Conservation (phyloP, 2,329 filamentous ascomycete species). For the Dactylella cylindrospora region DNA sequence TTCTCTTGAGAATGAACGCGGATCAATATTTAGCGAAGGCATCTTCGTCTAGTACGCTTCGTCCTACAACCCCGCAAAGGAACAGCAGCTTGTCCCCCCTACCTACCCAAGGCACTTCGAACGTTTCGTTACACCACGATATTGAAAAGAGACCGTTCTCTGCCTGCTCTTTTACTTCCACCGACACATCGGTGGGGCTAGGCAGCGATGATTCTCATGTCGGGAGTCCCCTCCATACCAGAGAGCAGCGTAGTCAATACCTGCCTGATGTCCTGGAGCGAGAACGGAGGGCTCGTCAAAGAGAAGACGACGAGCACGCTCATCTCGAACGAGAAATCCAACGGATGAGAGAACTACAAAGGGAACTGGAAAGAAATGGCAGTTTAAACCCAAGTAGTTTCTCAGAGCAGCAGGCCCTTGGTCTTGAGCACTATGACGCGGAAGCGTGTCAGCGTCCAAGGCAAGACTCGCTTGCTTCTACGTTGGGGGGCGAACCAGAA, state of each 20-base stretch:
- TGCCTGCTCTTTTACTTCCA: conserved; percentile 35
- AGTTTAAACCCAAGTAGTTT: conserved; percentile 19
- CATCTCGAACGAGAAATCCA: conserved; percentile 26
- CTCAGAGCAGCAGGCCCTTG: neutral
- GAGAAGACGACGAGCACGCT: conserved; percentile 38
- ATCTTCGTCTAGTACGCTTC: conserved; percentile 38
- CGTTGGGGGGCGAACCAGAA: conserved; percentile 31
- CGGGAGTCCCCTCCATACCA: conserved; percentile 36
- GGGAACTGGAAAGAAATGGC: conserved; percentile 25
- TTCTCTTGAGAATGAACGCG: conserved; percentile 43
- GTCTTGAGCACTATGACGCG: neutral
- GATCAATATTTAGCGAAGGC: conserved; percentile 36
- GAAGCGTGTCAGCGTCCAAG: conserved; percentile 6
- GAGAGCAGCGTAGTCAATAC: conserved; percentile 43
- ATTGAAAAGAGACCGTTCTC: conserved; percentile 28
- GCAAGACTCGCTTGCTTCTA: conserved; percentile 37
- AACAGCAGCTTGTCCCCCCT: conserved; percentile 23
- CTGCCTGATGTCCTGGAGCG: conserved; percentile 41
- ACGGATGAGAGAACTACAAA: conserved; percentile 28
- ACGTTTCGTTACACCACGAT: conserved; percentile 18
- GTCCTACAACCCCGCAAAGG: conserved; percentile 13
- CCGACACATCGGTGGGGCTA: conserved; percentile 21
- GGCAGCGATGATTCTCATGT: conserved; percentile 36
- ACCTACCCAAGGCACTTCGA: conserved; percentile 8
- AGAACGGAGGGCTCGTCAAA: conserved; percentile 38